phyloP scores from a whole-genome alignment of 768 basidiomycete genomes.

The Phlebiopsis gigantea region DNA sequence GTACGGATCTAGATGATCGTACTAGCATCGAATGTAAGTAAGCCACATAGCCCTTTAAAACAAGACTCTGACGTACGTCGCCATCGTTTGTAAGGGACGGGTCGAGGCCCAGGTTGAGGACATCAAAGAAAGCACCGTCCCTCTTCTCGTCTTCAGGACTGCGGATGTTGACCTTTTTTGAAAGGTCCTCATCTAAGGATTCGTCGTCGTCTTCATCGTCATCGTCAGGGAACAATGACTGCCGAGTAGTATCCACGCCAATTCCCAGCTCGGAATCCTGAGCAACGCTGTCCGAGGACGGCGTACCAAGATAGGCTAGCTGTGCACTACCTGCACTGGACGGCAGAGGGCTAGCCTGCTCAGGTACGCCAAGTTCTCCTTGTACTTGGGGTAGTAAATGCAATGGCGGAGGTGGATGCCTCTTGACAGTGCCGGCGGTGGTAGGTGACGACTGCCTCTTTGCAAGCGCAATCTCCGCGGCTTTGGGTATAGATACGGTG shows the following conservation, averaged over 20 bases:
- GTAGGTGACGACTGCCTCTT: constrained; percentile 32
- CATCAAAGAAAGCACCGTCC: constrained; percentile 41
- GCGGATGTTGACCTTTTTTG: constrained; percentile 19
- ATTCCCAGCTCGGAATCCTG: constrained; percentile 8
- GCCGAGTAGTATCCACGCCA: not conserved
- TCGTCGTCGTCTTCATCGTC: constrained; percentile 13
- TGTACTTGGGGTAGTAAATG: constrained; percentile 30
- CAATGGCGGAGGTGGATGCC: constrained; percentile 51
- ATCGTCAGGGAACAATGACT: constrained; percentile 3
- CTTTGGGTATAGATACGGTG: constrained; percentile 34
- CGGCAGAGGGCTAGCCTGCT: constrained; percentile 31
- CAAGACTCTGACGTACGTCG: constrained; percentile 19
- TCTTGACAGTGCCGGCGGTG: constrained; percentile 26
- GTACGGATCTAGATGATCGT: constrained; percentile 65
- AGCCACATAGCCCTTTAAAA: constrained; percentile 3
- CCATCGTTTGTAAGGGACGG: constrained; percentile 38
- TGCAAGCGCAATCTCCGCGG: constrained; percentile 21
- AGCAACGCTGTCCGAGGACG: constrained; percentile 18
- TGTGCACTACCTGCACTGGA: constrained; percentile 31
- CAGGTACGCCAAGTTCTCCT: constrained; percentile 29
- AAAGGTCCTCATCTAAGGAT: constrained; percentile 14
- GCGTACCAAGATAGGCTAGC: constrained; percentile 41
- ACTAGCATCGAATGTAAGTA: constrained; percentile 34
- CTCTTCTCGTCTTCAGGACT: constrained; percentile 39
- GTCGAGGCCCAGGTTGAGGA: constrained; percentile 39